Evolutionary conservation across 2,329 filamentous ascomycete species (phyloP).

Genomic region (Lachnellula suecica): DNA sequence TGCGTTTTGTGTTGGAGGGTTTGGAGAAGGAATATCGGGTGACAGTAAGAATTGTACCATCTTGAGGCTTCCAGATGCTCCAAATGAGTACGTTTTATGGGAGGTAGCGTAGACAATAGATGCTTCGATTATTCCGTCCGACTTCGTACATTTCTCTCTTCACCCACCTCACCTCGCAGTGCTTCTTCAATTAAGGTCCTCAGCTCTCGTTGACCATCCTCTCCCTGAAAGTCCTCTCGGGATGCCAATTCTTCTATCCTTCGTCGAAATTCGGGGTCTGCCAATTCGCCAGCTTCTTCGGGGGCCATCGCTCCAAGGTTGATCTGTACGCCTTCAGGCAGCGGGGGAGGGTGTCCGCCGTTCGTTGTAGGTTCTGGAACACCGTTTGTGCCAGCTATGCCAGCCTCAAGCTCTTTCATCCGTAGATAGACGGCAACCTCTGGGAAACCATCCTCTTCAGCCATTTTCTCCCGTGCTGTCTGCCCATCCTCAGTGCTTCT

Average conservation of each 20-base stretch:
- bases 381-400: conserved; percentile 28
- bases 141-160: conserved; percentile 63
- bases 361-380: conserved; percentile 25
- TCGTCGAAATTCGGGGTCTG: conserved; percentile 79
- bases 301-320: conserved; percentile 74
- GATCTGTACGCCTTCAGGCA: conserved; percentile 76
- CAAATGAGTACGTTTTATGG: conserved; percentile 60
- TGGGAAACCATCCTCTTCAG: conserved; percentile 74
- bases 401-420: conserved; percentile 34
- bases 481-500: conserved; percentile 73
- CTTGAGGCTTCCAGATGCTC: conserved; percentile 48
- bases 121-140: conserved; percentile 51
- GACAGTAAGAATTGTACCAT: conserved; percentile 52
- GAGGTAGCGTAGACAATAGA: conserved; percentile 40
- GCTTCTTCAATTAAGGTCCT: conserved; percentile 79
- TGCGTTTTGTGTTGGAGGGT: conserved; percentile 50
- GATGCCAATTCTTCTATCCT: conserved; percentile 87
- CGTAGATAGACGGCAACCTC: conserved; percentile 71
- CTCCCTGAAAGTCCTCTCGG: conserved; percentile 78
- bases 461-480: conserved; percentile 80
- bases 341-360: conserved; percentile 48
- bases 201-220: conserved; percentile 77
- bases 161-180: conserved; percentile 64
- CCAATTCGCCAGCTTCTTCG: conserved; percentile 60
- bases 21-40: conserved; percentile 45